Evolutionary conservation across 306 rosid genomes (phyloP).

Genomic region (Corylus heterophylla): DNA sequence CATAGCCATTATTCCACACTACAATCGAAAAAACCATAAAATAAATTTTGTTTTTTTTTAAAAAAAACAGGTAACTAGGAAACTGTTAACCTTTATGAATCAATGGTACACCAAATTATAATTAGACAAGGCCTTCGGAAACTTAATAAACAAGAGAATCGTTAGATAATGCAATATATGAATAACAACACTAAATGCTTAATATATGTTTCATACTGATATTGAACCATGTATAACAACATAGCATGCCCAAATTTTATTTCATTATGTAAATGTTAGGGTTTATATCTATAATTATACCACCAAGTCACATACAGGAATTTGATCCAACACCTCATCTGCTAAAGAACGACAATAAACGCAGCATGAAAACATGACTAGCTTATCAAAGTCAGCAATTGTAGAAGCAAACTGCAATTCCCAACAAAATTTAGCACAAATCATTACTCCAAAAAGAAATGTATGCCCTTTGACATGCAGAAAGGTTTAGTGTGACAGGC

Average conservation of each 20-base stretch:
- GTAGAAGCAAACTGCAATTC: no score
- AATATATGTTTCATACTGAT: neutral
- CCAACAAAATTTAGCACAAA: no score
- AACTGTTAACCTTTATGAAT: neutral
- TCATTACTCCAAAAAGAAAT: no score
- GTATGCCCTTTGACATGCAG: no score
- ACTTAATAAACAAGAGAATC: neutral
- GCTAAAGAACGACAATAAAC: no score
- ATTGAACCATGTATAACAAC: neutral
- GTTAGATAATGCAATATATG: neutral
- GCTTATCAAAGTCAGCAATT: no score
- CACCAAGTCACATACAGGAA: no score
- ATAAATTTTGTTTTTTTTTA: neutral
- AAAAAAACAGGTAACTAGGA: neutral
- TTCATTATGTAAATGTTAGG: neutral
- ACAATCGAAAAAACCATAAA: neutral
- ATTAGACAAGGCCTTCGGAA: neutral
- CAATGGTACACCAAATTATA: neutral
- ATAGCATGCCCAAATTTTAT: neutral
- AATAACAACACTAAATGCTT: neutral
- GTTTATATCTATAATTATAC: no score
- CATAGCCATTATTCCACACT: slow-evolving; percentile 32
- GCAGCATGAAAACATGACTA: no score
- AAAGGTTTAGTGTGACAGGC: no score
- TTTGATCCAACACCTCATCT: no score